These are phyloP conservation scores for Fusarium protoensiforme DNA, from an alignment of 2,329 filamentous ascomycete genomes.

Conservation along the genomic window DNA sequence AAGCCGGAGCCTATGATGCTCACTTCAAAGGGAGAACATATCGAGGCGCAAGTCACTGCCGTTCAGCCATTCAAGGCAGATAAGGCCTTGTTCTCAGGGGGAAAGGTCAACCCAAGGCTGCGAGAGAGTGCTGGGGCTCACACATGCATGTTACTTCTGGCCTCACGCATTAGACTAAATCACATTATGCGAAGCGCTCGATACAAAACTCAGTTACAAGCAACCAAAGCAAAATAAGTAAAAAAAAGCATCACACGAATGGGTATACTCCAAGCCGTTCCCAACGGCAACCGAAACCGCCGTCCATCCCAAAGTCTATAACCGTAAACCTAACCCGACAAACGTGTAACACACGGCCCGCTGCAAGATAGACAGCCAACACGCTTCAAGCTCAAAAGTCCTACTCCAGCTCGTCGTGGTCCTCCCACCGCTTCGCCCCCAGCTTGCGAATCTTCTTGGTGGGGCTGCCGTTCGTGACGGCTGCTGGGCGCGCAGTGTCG, in stretches of 20 bases:
- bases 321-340: slow-evolving; percentile 1
- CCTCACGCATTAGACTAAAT: neutral
- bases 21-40: neutral
- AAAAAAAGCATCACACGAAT: slow-evolving; percentile 38
- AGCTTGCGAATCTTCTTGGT: slow-evolving; percentile 67
- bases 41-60: neutral
- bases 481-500: slow-evolving; percentile 43
- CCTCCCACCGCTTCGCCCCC: slow-evolving; percentile 61
- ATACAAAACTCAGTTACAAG: slow-evolving; percentile 8
- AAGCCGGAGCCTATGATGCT: neutral
- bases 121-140: neutral
- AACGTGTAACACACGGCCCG: neutral
- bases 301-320: slow-evolving; percentile 31
- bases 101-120: neutral
- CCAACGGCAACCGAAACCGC: slow-evolving; percentile 5
- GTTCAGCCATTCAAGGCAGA: neutral
- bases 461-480: slow-evolving; percentile 54
- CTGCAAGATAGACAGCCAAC: slow-evolving; percentile 7
- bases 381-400: slow-evolving; percentile 9
- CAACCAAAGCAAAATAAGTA: slow-evolving; percentile 17
- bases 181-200: neutral
- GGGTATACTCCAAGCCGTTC: slow-evolving; percentile 40
- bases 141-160: neutral
- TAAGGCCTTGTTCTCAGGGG: neutral
- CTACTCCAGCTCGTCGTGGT: slow-evolving; percentile 51